Evolutionary conservation across 208 protist species (phyloP), one percentile per base, ranked within the genome.

Genomic region (Leishmania tarentolae): DNA sequence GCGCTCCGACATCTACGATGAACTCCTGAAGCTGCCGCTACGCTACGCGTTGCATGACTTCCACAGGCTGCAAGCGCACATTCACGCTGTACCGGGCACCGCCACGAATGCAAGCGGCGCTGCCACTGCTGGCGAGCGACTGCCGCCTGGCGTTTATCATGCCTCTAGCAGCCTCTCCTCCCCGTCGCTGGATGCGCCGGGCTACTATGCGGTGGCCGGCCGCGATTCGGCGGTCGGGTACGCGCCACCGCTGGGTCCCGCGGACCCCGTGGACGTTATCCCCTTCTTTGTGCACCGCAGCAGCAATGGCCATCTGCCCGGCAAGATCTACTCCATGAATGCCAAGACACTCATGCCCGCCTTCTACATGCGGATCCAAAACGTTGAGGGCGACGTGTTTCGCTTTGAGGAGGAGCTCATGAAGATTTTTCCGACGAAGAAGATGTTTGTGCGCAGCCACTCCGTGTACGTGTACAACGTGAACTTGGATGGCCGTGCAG

Each of bases 391-490:
- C 11, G 92, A 97, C 68, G 13, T 93, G 3, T 96, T 95, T 73
- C 89, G 93, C 52, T 94, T 95, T 73, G 93, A 96, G 81, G 94
- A 97, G 81, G 94, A 97, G 86, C 83, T 97, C 46, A 87, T 97
- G 85, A 97, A 97, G 78, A 94, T 97, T 35, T 97, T 97, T 74
- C 93, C 94, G 0, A 97, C 94, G 17, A 96, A 96, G 84, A 95
- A 95, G 82, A 96, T 95, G 19, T 96, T 96, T 83, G 90, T 96
- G 37, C 88, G 90, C 6, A 91, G 86, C 37, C 87, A 92, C 78
- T 82, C 81, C 31, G 76, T 96, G 42, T 95, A 91, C 75, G 86
- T 97, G 37, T 97, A 95, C 85, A 96, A 95, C 76, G 91, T 94
- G n/a, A 88, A 79, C 68, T 72, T 92, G n/a, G 94, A 97, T 74